Percentiles rank a stretch among this genome's conserved stretches.
These are phyloP conservation scores for Fusarium napiforme DNA, from an alignment of 2,329 filamentous ascomycete genomes.

Conservation along the genomic window DNA sequence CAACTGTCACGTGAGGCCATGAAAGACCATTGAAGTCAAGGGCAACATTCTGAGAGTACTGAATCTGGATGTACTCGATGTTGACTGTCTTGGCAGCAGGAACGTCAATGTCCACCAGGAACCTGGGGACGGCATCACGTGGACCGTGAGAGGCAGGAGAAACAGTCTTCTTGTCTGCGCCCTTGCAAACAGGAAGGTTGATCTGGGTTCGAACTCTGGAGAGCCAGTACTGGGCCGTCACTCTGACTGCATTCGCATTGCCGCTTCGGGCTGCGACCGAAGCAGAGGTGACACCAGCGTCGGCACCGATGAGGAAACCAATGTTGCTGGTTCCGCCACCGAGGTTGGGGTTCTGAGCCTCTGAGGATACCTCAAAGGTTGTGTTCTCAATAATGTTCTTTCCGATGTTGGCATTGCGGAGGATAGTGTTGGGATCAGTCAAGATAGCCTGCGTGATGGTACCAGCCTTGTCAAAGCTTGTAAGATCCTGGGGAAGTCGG, in stretches of 20 bases:
- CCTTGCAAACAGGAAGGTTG: slow-evolving; percentile 14
- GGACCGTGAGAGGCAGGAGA: slow-evolving; percentile 4
- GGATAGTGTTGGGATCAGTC: slow-evolving; percentile 44
- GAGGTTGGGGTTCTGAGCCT: slow-evolving; percentile 9
- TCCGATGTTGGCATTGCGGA: slow-evolving; percentile 45
- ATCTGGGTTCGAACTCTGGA: slow-evolving; percentile 30
- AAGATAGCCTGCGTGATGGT: slow-evolving; percentile 50
- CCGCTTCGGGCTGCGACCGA: slow-evolving; percentile 39
- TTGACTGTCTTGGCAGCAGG: slow-evolving; percentile 17
- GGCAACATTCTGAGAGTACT: slow-evolving; percentile 48
- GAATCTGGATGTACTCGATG: slow-evolving; percentile 45
- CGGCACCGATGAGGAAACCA: slow-evolving; percentile 24
- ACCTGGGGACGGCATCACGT: slow-evolving; percentile 29
- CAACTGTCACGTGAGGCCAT: slow-evolving; percentile 35
- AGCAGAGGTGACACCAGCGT: slow-evolving; percentile 42
- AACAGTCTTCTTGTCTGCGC: slow-evolving; percentile 2
- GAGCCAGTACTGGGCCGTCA: slow-evolving; percentile 36
- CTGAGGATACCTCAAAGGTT: slow-evolving; percentile 47
- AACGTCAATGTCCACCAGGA: slow-evolving; percentile 19
- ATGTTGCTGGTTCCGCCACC: slow-evolving; percentile 48
- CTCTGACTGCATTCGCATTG: slow-evolving; percentile 28
- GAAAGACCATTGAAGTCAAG: slow-evolving; percentile 22
- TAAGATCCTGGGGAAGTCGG: slow-evolving; percentile 47
- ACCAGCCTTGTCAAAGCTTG: slow-evolving; percentile 40
- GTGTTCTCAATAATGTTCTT: slow-evolving; percentile 47